Conservation (phyloP, 208 protist genomes). For the Herpetomonas tarakana region DNA sequence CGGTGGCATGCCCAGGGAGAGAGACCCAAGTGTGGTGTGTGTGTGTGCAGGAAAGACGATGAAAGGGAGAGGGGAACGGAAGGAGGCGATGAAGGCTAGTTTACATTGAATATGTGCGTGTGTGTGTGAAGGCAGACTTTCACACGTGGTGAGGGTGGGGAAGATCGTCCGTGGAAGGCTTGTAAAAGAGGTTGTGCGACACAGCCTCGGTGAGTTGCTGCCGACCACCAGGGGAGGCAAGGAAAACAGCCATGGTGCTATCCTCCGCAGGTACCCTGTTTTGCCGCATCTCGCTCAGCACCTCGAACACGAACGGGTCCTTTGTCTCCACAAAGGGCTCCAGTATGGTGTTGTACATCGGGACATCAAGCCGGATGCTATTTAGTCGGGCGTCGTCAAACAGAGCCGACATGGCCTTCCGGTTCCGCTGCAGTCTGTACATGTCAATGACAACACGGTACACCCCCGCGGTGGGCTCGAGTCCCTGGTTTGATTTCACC, state of each 20-base stretch:
- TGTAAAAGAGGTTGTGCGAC: slow-evolving; percentile 30
- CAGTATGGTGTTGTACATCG: slow-evolving; percentile 84
- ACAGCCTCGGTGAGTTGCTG: slow-evolving; percentile 35
- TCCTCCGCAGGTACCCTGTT: slow-evolving; percentile 47
- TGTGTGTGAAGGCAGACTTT: too few relatives aligned
- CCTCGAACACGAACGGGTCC: slow-evolving; percentile 58
- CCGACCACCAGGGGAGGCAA: slow-evolving; percentile 49
- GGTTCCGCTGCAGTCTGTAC: slow-evolving; percentile 24
- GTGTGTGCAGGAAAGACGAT: neutral
- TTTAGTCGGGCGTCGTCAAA: slow-evolving; percentile 82
- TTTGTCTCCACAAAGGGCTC: slow-evolving; percentile 41
- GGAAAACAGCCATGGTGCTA: slow-evolving; percentile 72
- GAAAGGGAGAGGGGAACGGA: neutral
- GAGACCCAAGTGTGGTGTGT: neutral
- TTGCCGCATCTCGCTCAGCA: slow-evolving; percentile 80
- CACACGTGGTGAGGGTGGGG: too few relatives aligned
- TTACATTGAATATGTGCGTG: too few relatives aligned
- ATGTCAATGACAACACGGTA: slow-evolving; percentile 77
- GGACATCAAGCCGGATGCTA: slow-evolving; percentile 41
- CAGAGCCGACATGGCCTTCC: slow-evolving; percentile 28
- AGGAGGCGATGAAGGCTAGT: neutral
- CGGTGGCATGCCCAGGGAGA: too few relatives aligned
- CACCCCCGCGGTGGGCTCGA: slow-evolving; percentile 51
- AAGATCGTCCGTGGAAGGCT: too few relatives aligned
- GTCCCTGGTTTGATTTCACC: slow-evolving; percentile 40